A percentile compares a stretch with the other conserved stretches of the same genome.
These are phyloP conservation scores for Cicer yamashitae DNA, from an alignment of 306 rosid species.

Conservation along the genomic window DNA sequence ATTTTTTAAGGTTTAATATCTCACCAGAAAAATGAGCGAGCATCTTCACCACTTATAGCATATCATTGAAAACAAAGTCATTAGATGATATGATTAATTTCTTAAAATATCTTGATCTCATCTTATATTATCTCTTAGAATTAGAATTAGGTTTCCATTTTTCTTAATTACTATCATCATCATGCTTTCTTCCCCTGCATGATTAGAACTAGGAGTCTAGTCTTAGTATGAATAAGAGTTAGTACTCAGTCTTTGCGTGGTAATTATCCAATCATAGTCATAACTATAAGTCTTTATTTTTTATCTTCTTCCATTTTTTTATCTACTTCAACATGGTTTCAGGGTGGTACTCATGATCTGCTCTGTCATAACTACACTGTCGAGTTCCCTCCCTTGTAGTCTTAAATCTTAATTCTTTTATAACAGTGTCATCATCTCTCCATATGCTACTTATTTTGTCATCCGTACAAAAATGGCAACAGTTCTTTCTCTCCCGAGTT, in stretches of 20 bases:
- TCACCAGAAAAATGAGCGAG: conserved; percentile 21
- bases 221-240: background rate
- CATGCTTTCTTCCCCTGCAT: background rate
- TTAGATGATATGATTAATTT: background rate
- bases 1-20: conserved; percentile 17
- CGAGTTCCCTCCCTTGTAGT: background rate
- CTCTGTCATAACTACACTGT: background rate
- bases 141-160: background rate
- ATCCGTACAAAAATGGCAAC: background rate
- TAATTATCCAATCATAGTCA: background rate
- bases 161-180: background rate
- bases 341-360: background rate
- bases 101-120: conserved; percentile 5
- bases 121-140: background rate
- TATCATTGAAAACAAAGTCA: background rate
- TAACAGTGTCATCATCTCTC: background rate
- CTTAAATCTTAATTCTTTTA: background rate
- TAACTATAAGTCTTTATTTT: background rate
- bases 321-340: background rate
- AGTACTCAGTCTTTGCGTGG: background rate
- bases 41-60: conserved; percentile 2
- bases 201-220: background rate
- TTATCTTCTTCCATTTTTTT: background rate
- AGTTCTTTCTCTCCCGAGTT: background rate
- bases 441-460: background rate